Percentiles rank a stretch among this genome's conserved stretches.
These are phyloP conservation scores for Holtermannia corniformis DNA, from an alignment of 768 basidiomycete species.

Conservation along the genomic window DNA sequence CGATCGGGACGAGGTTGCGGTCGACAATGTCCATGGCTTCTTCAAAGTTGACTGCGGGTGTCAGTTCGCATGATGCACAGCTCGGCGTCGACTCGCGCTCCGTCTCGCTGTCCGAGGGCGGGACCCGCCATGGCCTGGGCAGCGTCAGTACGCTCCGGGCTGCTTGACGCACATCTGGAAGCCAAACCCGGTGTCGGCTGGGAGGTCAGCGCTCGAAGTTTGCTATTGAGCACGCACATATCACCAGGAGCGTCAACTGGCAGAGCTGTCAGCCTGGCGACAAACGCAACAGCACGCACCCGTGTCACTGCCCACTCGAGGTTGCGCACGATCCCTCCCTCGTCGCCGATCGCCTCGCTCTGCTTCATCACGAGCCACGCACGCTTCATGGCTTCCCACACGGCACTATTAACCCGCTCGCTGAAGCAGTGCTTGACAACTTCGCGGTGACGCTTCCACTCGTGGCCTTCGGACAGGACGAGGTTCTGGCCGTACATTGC, in stretches of 20 bases:
- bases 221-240: constrained; percentile 6
- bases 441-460: constrained; percentile 13
- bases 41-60: constrained; percentile 13
- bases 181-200: no score
- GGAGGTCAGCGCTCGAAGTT: constrained; percentile 12
- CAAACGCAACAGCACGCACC: constrained; percentile 2
- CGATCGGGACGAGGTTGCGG: constrained; percentile 8
- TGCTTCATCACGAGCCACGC: constrained; percentile 6
- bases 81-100: background rate
- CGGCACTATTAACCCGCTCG: constrained; percentile 12
- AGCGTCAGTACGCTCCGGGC: no score
- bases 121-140: background rate
- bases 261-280: background rate
- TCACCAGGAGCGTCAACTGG: constrained; percentile 12
- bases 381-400: constrained; percentile 9
- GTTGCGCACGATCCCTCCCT: constrained; percentile 9
- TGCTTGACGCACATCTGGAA: no score
- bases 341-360: constrained; percentile 6
- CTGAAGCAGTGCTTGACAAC: constrained; percentile 22
- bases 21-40: constrained; percentile 16
- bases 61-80: background rate
- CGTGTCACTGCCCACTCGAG: constrained; percentile 6
- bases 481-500: constrained; percentile 18
- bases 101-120: background rate
- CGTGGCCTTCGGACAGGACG: constrained; percentile 11